A percentile compares a stretch with the other conserved stretches of the same genome.
Evolutionary conservation across 1,139 yeast species (phyloP).

Genomic region (Candida sp.): DNA sequence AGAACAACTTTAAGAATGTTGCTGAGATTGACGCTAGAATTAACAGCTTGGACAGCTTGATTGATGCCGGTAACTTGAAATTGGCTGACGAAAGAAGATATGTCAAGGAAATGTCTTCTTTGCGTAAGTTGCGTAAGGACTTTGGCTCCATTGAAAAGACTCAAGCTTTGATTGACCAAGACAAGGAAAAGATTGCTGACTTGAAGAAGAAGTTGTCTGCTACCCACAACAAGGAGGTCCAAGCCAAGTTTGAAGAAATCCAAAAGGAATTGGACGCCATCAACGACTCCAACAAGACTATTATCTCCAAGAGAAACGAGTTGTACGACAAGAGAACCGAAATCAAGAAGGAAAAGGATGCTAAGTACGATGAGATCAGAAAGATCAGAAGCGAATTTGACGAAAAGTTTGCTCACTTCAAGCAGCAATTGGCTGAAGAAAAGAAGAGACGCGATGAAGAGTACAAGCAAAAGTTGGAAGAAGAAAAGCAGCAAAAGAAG

Average conservation of each 20-base stretch:
- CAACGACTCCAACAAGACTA: slow-evolving; percentile 62
- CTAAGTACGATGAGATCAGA: slow-evolving; percentile 64
- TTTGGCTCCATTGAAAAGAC: slow-evolving; percentile 74
- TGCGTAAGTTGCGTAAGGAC: slow-evolving; percentile 84
- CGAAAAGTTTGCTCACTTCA: slow-evolving; percentile 72
- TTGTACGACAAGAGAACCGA: slow-evolving; percentile 71
- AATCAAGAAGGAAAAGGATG: slow-evolving; percentile 73
- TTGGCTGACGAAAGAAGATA: slow-evolving; percentile 91
- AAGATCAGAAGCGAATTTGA: slow-evolving; percentile 71
- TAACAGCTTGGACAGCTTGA: slow-evolving; percentile 68
- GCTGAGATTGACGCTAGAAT: slow-evolving; percentile 84
- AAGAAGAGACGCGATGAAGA: slow-evolving; percentile 75
- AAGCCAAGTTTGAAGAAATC: slow-evolving; percentile 61
- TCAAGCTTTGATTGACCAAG: slow-evolving; percentile 82
- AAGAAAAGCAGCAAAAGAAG: slow-evolving; percentile 64
- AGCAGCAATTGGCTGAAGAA: slow-evolving; percentile 69
- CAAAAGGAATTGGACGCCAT: slow-evolving; percentile 67
- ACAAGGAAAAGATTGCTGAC: slow-evolving; percentile 75
- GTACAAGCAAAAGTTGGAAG: slow-evolving; percentile 54
- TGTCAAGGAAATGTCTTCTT: slow-evolving; percentile 83
- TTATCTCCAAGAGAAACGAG: slow-evolving; percentile 67
- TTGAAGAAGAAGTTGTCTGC: slow-evolving; percentile 71
- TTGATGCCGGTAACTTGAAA: slow-evolving; percentile 81
- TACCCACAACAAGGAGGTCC: slow-evolving; percentile 67
- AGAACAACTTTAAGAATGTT: slow-evolving; percentile 69